Evolutionary conservation across 169 alveolate species (phyloP).

Genomic region (Eimeria tenella): DNA sequence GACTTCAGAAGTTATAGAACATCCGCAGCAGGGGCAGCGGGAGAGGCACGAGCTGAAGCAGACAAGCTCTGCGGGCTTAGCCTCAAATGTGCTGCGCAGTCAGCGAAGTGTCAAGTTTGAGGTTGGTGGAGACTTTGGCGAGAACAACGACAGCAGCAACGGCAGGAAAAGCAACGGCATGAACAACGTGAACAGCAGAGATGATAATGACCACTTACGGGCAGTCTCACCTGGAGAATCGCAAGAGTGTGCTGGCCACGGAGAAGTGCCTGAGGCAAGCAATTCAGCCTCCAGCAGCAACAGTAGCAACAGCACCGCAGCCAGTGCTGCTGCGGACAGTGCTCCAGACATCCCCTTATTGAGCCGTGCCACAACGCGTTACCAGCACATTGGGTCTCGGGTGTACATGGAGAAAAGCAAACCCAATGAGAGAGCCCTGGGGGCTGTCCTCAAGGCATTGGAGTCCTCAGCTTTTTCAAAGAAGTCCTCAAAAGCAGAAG

Average conservation of each 20-base stretch:
- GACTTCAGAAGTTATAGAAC: not conserved
- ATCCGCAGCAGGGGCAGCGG: conserved; percentile 12
- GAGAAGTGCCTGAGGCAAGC: not conserved
- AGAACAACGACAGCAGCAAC: not conserved
- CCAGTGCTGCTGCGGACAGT: not conserved
- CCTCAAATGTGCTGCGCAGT: not conserved
- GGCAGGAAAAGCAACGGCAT: not conserved
- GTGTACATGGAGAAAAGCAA: not conserved
- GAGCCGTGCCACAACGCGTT: not conserved
- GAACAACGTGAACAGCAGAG: not conserved
- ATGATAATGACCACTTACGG: not conserved
- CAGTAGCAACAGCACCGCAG: not conserved
- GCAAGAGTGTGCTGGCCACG: not conserved
- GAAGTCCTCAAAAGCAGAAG: not conserved
- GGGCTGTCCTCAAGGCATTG: not conserved
- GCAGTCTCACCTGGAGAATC: not conserved
- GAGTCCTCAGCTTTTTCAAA: not conserved
- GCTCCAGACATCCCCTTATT: not conserved
- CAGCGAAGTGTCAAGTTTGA: conserved; percentile 12
- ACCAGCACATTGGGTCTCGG: conserved; percentile 24
- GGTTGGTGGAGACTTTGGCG: not conserved
- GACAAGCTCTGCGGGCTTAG: not conserved
- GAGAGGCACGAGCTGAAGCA: not conserved
- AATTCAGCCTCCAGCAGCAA: not conserved
- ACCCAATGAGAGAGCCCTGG: not conserved